phyloP scores from a whole-genome alignment of 805 yeast species.

The Tetrapisispora nanseiensis region DNA sequence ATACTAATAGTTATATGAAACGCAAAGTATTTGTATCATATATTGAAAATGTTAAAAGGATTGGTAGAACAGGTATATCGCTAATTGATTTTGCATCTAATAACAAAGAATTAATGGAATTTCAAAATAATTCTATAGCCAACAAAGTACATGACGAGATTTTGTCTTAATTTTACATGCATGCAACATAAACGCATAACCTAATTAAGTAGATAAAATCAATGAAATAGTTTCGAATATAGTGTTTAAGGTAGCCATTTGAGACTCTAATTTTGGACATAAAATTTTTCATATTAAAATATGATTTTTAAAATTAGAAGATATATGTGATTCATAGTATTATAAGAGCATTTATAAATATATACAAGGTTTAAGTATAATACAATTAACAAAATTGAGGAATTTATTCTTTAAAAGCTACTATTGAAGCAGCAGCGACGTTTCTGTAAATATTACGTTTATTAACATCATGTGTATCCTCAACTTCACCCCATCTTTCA shows the following conservation, averaged over 20 bases:
- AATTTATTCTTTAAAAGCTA: constrained; percentile 29
- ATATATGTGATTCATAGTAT: no score
- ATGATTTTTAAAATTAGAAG: background rate
- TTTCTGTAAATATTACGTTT: constrained; percentile 79
- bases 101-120: constrained; percentile 18
- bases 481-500: constrained; percentile 94
- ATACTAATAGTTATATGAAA: background rate
- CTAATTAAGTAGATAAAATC: no score
- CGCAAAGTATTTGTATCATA: constrained; percentile 5
- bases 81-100: constrained; percentile 8
- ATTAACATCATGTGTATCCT: constrained; percentile 97
- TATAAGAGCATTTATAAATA: no score
- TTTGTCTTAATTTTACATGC: background rate
- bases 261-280: no score
- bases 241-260: no score
- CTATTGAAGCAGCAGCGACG: constrained; percentile 66
- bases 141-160: constrained; percentile 19
- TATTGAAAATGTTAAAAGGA: constrained; percentile 13
- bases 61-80: constrained; percentile 24
- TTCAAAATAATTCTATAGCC: constrained; percentile 17
- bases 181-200: background rate
- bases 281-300: no score
- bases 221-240: background rate
- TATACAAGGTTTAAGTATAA: no score
- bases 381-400: background rate